Conservation (phyloP, 768 basidiomycete species). For the Leccinum incarnatum region DNA sequence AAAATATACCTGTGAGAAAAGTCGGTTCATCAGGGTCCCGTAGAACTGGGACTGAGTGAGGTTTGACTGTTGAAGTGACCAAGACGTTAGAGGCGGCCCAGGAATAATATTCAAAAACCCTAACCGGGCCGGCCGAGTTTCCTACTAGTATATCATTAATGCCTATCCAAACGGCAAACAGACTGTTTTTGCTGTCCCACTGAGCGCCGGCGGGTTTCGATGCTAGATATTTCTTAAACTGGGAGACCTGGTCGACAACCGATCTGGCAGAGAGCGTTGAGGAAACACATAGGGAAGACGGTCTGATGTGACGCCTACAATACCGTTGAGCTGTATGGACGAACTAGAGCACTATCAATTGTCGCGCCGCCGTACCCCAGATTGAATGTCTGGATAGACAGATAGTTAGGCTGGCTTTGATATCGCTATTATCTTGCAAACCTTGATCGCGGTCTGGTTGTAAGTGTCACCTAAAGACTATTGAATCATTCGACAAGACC, state of each 20-base stretch:
- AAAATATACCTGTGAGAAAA: no score
- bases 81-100: no score
- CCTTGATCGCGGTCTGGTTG: slow-evolving; percentile 54
- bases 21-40: no score
- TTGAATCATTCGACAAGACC: not conserved
- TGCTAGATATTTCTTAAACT: slow-evolving; percentile 49
- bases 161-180: slow-evolving; percentile 72
- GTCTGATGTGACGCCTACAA: slow-evolving; percentile 40
- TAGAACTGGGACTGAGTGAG: no score
- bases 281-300: not conserved
- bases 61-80: no score
- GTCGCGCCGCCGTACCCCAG: slow-evolving; percentile 68
- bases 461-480: slow-evolving; percentile 43
- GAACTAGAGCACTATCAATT: slow-evolving; percentile 55
- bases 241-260: slow-evolving; percentile 53
- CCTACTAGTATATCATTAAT: slow-evolving; percentile 54
- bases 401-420: not conserved
- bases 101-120: no score
- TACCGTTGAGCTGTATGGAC: slow-evolving; percentile 50
- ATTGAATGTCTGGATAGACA: slow-evolving; percentile 51
- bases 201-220: slow-evolving; percentile 48
- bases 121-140: slow-evolving; percentile 10
- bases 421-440: slow-evolving; percentile 13
- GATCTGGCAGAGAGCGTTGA: slow-evolving; percentile 12
- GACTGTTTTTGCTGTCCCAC: slow-evolving; percentile 54